Base-by-base conservation (phyloP, 495 filamentous ascomycete species). In the Xylaria flabelliformis region DNA sequence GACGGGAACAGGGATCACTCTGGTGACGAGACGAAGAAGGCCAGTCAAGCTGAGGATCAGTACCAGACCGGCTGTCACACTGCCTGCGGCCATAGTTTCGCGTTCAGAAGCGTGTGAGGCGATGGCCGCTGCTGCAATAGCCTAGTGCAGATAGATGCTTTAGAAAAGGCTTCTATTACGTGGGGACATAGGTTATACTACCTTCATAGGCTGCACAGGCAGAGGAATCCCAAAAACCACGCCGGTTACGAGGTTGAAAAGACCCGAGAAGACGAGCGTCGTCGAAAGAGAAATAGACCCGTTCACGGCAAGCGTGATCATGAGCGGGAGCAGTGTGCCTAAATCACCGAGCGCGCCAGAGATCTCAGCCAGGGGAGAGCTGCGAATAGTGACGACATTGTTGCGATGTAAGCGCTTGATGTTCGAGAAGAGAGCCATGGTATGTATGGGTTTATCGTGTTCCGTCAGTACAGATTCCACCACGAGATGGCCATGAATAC, bases 331-430 rank as follows among this genome's bases (percentile, higher is more conserved):
- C 36, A 98, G 88, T 4, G 94, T 98, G 34, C 95, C 95, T 21
- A 97, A 85, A 81, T 98, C 95, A 67, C 95, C 95, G 17, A 98
- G 85, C 0, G 94, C 91, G 55, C 95, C 95, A 13, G 94, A 95
- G 72, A 98, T 90, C 83, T 98, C 95, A 34, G 91, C 85, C 21
- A 94, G 82, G 74, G 93, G 92, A 0, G 80, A 79, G 59, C 69
- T 77, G 42, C 81, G 81, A 19, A 88, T 70, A 19, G 82, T 85
- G 48, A 74, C 46, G 73, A 87, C 76, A 81, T 87, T 88, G 70
- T 85, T 80, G 59, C 78, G 77, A 71, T 83, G 78, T 44, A 81
- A 71, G 71, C 75, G 77, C 70, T 76, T 79, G 55, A 84, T 61
- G 53, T 78, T 74, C 5, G 75, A 68, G 55, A 79, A 12, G 48